Evolutionary conservation across 257 asterid species (phyloP), one percentile per base, ranked within the genome.

Genomic region (Petunia axillaris): DNA sequence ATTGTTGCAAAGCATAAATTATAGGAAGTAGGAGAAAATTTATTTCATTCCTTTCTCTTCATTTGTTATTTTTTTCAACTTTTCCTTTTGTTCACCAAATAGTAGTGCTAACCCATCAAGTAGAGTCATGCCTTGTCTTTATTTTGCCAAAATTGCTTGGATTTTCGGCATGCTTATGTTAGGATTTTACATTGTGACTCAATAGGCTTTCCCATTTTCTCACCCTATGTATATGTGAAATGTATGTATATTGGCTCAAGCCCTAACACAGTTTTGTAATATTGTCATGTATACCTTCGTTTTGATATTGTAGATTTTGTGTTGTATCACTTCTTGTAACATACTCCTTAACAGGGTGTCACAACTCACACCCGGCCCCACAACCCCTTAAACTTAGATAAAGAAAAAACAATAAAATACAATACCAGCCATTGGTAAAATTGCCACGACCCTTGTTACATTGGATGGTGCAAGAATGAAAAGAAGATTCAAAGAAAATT

Each of bases 241-340:
- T 79, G 60, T 79, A 82, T 85, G 85, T 85, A 85, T 65, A 85
- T 79, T 60, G 73, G 70, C 53, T 57, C 80, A 59, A 60, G 4
- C 44, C 75, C 66, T 79, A 75, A 80, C 81, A 80, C 74, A 82
- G 55, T 82, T 84, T 70, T 86, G 86, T 79, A 81, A 77, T 81
- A 36, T 77, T 66, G 37, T 40, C 81, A 71, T 76, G 13, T 77
- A 75, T 80, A 85, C 55, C 48, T 60, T 57, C 8, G 3, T 59
- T 78, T 43, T 60, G 36, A 40, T 77, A 76, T 53, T 64, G 77
- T 64, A 43, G 58, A 5, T 79, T 4, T 64, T 43, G 71, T 43
- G 44, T 59, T 58, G 44, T 41, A 16, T 59, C 11, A 46, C 25
- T 38, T 13, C 14, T 25, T 25, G 25, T 25, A 25, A 25, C 25